Evolutionary conservation across 306 rosid species (phyloP).

Genomic region (Trifolium repens): DNA sequence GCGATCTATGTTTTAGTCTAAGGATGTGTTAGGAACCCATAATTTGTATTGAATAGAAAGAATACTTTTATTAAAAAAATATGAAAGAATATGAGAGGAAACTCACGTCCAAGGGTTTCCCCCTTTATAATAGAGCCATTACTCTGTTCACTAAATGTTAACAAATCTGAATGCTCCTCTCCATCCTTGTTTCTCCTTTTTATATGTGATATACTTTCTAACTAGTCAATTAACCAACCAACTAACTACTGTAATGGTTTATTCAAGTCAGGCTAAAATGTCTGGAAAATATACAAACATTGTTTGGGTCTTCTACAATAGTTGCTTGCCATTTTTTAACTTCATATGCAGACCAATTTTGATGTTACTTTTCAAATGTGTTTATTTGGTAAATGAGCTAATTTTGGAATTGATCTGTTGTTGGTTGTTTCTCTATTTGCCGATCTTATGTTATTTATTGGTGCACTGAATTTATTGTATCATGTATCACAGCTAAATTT

Average conservation of each 20-base stretch:
- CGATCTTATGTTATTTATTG: conserved; percentile 38
- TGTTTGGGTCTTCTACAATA: background rate
- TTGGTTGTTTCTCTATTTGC: conserved; percentile 24
- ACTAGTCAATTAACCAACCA: background rate
- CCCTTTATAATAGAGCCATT: background rate
- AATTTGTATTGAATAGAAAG: background rate
- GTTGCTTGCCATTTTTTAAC: conserved; percentile 31
- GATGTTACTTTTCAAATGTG: conserved; percentile 19
- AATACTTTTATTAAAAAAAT: background rate
- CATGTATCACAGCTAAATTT: conserved; percentile 45
- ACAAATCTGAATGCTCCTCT: background rate
- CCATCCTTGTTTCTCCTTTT: conserved; percentile 3
- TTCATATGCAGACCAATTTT: conserved; percentile 4
- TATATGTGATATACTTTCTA: background rate
- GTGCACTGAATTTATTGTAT: conserved; percentile 34
- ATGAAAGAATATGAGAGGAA: background rate
- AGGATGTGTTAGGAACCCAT: background rate
- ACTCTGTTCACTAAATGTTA: background rate
- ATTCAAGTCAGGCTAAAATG: conserved; percentile 29
- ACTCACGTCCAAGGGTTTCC: background rate
- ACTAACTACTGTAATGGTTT: conserved; percentile 25
- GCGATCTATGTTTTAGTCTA: conserved; percentile 3
- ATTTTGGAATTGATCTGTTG: conserved; percentile 29
- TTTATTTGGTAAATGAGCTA: conserved; percentile 21
- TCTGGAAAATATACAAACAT: conserved; percentile 19